A percentile compares a stretch with the other conserved stretches of the same genome.
These are phyloP conservation scores for Fomitopsis serialis DNA, from an alignment of 768 basidiomycete species.

Conservation along the genomic window DNA sequence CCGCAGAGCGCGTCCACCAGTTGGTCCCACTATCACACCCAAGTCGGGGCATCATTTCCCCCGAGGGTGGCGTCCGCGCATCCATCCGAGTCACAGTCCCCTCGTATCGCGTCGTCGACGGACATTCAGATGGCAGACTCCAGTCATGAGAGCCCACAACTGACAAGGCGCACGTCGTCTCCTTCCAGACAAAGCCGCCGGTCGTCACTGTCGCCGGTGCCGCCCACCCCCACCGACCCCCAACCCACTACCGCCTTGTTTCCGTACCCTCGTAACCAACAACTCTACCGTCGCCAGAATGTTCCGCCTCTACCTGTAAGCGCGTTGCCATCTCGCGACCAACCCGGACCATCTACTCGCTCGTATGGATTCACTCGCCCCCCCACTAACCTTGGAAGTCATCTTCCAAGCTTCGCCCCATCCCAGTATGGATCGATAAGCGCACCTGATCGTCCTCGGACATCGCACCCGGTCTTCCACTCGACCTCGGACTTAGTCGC, in stretches of 20 bases:
- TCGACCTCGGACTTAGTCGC: conserved; percentile 64
- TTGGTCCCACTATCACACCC: conserved; percentile 10
- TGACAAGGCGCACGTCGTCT: conserved; percentile 20
- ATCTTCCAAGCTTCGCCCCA: conserved; percentile 47
- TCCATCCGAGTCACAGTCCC: conserved; percentile 9
- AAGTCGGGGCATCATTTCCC: neutral
- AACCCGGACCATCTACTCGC: conserved; percentile 17
- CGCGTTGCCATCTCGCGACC: conserved; percentile 22
- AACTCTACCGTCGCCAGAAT: conserved; percentile 17
- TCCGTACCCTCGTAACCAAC: conserved; percentile 15
- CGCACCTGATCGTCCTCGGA: conserved; percentile 56
- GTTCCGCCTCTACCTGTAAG: conserved; percentile 20
- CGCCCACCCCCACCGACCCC: conserved; percentile 1
- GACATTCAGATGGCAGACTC: conserved; percentile 13
- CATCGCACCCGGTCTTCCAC: conserved; percentile 56
- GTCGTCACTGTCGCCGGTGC: conserved; percentile 12
- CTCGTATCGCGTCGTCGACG: conserved; percentile 12
- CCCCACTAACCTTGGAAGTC: conserved; percentile 40
- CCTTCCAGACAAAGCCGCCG: conserved; percentile 20
- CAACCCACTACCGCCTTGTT: conserved; percentile 21
- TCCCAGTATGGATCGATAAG: conserved; percentile 57
- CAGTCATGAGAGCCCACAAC: conserved; percentile 17
- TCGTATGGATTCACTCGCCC: conserved; percentile 21
- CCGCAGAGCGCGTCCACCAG: conserved; percentile 8
- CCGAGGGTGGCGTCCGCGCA: neutral